Percentiles rank a stretch among this genome's conserved stretches.
These are phyloP conservation scores for Arachis monticola DNA, from an alignment of 331 rosid species.

Conservation along the genomic window DNA sequence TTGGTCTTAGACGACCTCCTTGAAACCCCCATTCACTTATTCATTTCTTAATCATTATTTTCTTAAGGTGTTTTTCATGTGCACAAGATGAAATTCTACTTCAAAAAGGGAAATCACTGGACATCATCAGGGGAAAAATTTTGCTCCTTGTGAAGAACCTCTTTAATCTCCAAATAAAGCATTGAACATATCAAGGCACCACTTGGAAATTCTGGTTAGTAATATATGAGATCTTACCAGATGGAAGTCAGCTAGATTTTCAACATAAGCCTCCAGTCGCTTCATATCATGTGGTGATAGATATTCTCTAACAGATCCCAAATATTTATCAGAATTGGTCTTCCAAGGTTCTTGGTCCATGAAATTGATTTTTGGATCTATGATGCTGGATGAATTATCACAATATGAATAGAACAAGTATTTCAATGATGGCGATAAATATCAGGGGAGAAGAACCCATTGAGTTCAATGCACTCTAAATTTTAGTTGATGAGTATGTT, in stretches of 20 bases:
- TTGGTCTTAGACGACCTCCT: conserved; percentile 2
- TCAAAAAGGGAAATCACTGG: conserved; percentile 1
- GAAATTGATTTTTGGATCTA: conserved; percentile 89
- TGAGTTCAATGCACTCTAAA: conserved; percentile 3
- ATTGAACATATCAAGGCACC: conserved; percentile 24
- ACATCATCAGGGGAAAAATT: background rate
- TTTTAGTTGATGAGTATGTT: background rate
- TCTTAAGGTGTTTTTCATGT: background rate
- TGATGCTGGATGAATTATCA: conserved; percentile 63
- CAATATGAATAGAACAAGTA: conserved; percentile 22
- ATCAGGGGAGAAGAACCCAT: conserved; percentile 2
- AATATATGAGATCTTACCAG: conserved; percentile 64
- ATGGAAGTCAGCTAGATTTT: conserved; percentile 80
- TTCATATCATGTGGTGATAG: conserved; percentile 88
- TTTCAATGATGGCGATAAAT: conserved; percentile 36
- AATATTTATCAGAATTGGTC: conserved; percentile 42
- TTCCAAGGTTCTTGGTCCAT: conserved; percentile 51
- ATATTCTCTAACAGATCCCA: conserved; percentile 61
- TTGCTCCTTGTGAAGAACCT: background rate
- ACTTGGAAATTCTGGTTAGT: background rate
- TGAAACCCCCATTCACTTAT: background rate
- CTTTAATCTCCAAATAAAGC: conserved; percentile 20
- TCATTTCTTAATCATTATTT: no score
- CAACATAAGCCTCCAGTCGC: conserved; percentile 87
- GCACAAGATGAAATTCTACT: conserved; percentile 3